Evolutionary conservation across 306 rosid genomes (phyloP).

Genomic region (Vigna hirtella): DNA sequence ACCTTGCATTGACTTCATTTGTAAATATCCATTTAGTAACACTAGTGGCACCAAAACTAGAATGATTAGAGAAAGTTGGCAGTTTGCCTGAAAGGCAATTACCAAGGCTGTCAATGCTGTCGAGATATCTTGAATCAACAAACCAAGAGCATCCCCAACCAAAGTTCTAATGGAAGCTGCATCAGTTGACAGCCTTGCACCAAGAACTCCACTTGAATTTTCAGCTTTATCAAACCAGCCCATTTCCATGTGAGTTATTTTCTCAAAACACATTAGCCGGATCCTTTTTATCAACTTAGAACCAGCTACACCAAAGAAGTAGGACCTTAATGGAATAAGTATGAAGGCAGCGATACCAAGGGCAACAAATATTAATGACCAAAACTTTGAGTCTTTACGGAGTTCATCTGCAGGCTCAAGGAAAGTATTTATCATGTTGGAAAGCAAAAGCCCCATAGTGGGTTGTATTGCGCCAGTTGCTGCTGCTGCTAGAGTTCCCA

Average conservation of each 20-base stretch:
- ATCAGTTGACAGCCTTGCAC: slow-evolving; percentile 79
- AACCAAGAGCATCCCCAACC: slow-evolving; percentile 78
- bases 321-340: slow-evolving; percentile 56
- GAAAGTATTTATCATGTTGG: slow-evolving; percentile 60
- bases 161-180: slow-evolving; percentile 65
- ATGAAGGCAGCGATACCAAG: slow-evolving; percentile 53
- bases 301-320: slow-evolving; percentile 75
- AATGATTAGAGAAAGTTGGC: slow-evolving; percentile 71
- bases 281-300: slow-evolving; percentile 64
- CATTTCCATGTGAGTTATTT: slow-evolving; percentile 76
- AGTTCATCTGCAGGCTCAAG: slow-evolving; percentile 66
- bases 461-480: slow-evolving; percentile 62
- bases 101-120: slow-evolving; percentile 61
- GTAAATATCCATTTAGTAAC: slow-evolving; percentile 59
- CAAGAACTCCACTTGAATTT: slow-evolving; percentile 78
- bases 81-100: slow-evolving; percentile 70
- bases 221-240: slow-evolving; percentile 78
- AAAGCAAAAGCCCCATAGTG: slow-evolving; percentile 55
- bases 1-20: slow-evolving; percentile 65
- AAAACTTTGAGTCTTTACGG: slow-evolving; percentile 63
- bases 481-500: slow-evolving; percentile 67
- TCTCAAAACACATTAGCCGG: slow-evolving; percentile 69
- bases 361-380: slow-evolving; percentile 66
- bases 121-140: slow-evolving; percentile 62
- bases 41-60: slow-evolving; percentile 67